Evolutionary conservation across 1,284 basidiomycete genomes (phyloP), one percentile per base, ranked within the genome.

Genomic region (Cutaneotrichosporon sp.): DNA sequence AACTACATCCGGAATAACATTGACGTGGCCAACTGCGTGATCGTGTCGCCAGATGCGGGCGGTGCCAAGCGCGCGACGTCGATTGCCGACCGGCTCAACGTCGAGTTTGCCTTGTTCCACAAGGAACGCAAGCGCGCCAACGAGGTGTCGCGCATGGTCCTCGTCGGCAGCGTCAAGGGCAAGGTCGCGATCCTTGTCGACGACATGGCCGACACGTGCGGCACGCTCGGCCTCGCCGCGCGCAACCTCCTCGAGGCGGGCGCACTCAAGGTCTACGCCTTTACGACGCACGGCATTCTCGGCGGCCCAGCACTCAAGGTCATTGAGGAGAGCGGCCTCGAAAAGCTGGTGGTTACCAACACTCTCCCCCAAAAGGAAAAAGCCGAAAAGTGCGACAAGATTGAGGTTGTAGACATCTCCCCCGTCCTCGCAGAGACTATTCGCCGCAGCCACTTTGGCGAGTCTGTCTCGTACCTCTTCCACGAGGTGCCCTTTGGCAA

Each of bases 171-270:
- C 66, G 93, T 94, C 60, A 84, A 84, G 67, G 91, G 86, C 74
- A 98, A 98, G 78, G 82, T 87, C 40, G 96, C 94, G 52, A 90
- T 99, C 59, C 81, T 99, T n/a, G 93, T 98, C 48, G 96, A 98
- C 80, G 96, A 99, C 78, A 99, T 99, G 96, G 92, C 96, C 48
- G 96, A 99, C 76, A 98, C 96, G 39, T 99, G 96, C 71, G 96
- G 96, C 40, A 99, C 96, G 54, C 82, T 99, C 51, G 92, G 90
- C 64, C 81, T 97, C 37, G 96, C 96, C 1, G 88, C 96, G 4
- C 80, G 84, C 60, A 89, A 94, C 66, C 81, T 99, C 40, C 78
- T 87, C 43, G 91, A 97, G 69, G 90, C 90, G 9, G 96, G 96
- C 2, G 94, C 92, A 12, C 76, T 79, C 42, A 84, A 84, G 70